A percentile compares a stretch with the other conserved stretches of the same genome.
These are phyloP conservation scores for Paracorniculantispora psalliotae DNA, from an alignment of 2,329 filamentous ascomycete genomes.

Conservation along the genomic window DNA sequence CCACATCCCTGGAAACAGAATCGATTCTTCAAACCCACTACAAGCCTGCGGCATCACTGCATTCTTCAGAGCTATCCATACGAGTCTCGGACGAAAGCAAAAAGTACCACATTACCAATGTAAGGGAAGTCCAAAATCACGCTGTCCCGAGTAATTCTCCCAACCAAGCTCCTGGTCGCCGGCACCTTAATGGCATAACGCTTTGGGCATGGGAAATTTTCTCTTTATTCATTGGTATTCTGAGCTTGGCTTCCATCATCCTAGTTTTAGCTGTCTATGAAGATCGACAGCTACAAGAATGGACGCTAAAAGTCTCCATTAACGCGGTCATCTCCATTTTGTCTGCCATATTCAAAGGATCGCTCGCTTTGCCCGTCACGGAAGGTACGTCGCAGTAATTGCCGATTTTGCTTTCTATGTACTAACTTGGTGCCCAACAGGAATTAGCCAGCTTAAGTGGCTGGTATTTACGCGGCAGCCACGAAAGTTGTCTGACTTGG, in stretches of 20 bases:
- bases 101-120: neutral
- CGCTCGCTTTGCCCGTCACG: slow-evolving; percentile 1
- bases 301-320: neutral
- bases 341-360: slow-evolving; percentile 1
- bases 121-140: neutral
- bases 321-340: slow-evolving; percentile 1
- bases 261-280: neutral
- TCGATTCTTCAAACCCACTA: neutral
- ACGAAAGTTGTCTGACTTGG: neutral
- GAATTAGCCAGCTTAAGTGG: slow-evolving; percentile 10
- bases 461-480: neutral
- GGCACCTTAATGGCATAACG: neutral
- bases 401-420: neutral
- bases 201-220: slow-evolving; percentile 5
- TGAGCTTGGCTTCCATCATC: slow-evolving; percentile 1
- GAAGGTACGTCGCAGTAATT: neutral
- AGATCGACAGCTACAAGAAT: neutral
- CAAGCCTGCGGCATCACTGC: neutral
- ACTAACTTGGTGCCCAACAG: neutral
- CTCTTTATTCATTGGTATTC: neutral
- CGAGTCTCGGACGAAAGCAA: too few relatives aligned
- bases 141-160: too few relatives aligned
- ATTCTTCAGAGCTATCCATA: neutral
- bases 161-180: too few relatives aligned
- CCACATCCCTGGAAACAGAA: too few relatives aligned